Evolutionary conservation across 805 yeast species (phyloP).

Genomic region (Candida qinlingensis): DNA sequence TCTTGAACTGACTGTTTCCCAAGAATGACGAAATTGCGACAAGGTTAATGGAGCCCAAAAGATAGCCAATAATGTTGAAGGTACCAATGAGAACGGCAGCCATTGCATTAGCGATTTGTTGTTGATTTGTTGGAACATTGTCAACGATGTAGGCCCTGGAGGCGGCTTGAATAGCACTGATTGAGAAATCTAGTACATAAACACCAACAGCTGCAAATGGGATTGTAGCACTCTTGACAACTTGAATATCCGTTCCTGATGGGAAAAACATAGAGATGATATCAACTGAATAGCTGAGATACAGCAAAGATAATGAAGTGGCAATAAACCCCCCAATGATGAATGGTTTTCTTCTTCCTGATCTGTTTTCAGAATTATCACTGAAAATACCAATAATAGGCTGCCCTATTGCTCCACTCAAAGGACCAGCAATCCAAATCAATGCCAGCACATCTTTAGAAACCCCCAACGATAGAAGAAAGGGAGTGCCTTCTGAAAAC

Average conservation of each 20-base stretch:
- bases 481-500: conserved; percentile 60
- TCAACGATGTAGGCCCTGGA: conserved; percentile 59
- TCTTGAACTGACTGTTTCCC: conserved; percentile 48
- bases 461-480: conserved; percentile 54
- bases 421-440: conserved; percentile 65
- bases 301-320: conserved; percentile 39
- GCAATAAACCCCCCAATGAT: conserved; percentile 49
- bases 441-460: conserved; percentile 50
- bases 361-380: conserved; percentile 39
- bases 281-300: conserved; percentile 40
- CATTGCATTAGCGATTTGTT: conserved; percentile 58
- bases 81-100: conserved; percentile 60
- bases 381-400: conserved; percentile 57
- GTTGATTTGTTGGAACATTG: conserved; percentile 51
- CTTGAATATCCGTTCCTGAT: conserved; percentile 15
- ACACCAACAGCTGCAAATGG: conserved; percentile 51
- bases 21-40: conserved; percentile 31
- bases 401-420: conserved; percentile 58
- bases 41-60: conserved; percentile 45
- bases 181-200: conserved; percentile 50
- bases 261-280: conserved; percentile 32
- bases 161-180: conserved; percentile 55
- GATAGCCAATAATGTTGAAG: conserved; percentile 54
- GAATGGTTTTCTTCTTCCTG: conserved; percentile 54
- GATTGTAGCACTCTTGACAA: conserved; percentile 30